These are phyloP conservation scores for Pinus taeda DNA, from an alignment of 75 land plant genomes.

Conservation along the genomic window DNA sequence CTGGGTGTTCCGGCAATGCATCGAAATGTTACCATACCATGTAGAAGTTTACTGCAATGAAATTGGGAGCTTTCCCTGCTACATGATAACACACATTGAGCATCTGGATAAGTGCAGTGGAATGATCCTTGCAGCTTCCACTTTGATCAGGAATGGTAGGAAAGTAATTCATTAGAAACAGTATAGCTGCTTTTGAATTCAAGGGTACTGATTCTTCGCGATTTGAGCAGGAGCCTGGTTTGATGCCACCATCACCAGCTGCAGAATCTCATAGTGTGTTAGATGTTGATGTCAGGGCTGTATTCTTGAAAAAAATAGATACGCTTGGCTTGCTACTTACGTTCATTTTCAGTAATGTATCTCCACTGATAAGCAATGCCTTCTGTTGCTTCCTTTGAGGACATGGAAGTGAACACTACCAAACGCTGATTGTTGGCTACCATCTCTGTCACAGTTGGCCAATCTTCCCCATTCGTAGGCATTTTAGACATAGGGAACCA, in stretches of 20 bases:
- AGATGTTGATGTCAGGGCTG: background rate
- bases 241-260: slow-evolving; percentile 81
- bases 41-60: slow-evolving; percentile 82
- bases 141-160: slow-evolving; percentile 56
- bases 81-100: slow-evolving; percentile 62
- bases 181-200: slow-evolving; percentile 46
- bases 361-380: slow-evolving; percentile 90
- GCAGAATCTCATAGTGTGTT: slow-evolving; percentile 11
- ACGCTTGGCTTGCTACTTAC: slow-evolving; percentile 29
- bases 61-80: slow-evolving; percentile 83
- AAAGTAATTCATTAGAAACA: slow-evolving; percentile 73
- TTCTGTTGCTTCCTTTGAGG: slow-evolving; percentile 77
- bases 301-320: background rate
- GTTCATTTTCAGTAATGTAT: slow-evolving; percentile 77
- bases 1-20: background rate
- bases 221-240: slow-evolving; percentile 45
- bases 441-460: slow-evolving; percentile 85
- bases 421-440: slow-evolving; percentile 58
- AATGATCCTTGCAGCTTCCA: slow-evolving; percentile 74
- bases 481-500: slow-evolving; percentile 77
- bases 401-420: slow-evolving; percentile 69
- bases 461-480: slow-evolving; percentile 75
- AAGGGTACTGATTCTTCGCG: slow-evolving; percentile 34
- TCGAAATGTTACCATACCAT: slow-evolving; percentile 46
- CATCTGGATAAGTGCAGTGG: slow-evolving; percentile 47